Base-by-base conservation (phyloP, 805 yeast species). In the Sugiyamaella qingdaonensis region DNA sequence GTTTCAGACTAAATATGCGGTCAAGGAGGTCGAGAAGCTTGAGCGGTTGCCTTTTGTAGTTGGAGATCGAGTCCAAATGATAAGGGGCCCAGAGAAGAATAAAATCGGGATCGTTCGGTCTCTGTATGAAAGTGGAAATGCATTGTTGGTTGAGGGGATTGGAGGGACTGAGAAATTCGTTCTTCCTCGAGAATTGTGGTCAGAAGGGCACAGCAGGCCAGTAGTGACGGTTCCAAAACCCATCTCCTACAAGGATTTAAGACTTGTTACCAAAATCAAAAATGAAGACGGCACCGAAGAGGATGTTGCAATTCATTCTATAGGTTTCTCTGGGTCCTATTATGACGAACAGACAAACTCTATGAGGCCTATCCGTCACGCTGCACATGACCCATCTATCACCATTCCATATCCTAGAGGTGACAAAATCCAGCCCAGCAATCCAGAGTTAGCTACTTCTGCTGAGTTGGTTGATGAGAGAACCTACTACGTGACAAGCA, bases 391-490 rank as follows among this genome's bases (percentile, higher is more conserved):
- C 61, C 80, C 78, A 41, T 78, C 81, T 49, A 73, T 88, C 50
- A 79, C 82, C 21, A 83, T 91, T 48, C 97, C 97, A 51, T 92
- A 96, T 95, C 97, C 97, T 36, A 91, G 94, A 1, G 81, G 65
- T 7, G 58, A 68, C 54, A 71, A 74, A 0, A 79, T 79, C 57
- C 89, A 84, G 58, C 84, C 82, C 48, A 51, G 54, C 37, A 53
- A 52, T n/a, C 39, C 54, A 9, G 52, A 35, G 19, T 45, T 56
- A 18, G 61, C 65, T 7, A 61, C 65, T 10, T 36, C 31, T 46
- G 51, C 71, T 65, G 31, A 73, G 80, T 58, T 73, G 1, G 89
- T 80, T 1, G 79, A 82, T 56, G 87, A 82, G 61, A 85, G 89
- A 67, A 82, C 97, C 2, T 86, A 76, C 68, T 85, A 81, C 69